A percentile compares a stretch with the other conserved stretches of the same genome.
phyloP scores from a whole-genome alignment of 345 rosid species.

The Moricandia moricandioides region DNA sequence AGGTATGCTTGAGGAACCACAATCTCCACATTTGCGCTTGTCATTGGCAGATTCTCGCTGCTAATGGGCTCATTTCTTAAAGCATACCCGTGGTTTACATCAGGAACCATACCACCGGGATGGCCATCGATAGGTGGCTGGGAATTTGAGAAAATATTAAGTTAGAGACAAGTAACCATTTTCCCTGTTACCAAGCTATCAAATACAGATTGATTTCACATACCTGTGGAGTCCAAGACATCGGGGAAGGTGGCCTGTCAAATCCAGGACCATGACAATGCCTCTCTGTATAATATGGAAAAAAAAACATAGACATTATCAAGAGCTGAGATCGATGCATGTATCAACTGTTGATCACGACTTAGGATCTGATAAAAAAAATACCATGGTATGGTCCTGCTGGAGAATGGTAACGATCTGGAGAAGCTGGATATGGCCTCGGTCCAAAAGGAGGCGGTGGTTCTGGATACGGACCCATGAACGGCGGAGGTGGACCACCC shows the following conservation, averaged over 20 bases:
- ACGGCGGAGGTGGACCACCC: conserved; percentile 50
- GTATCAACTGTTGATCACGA: conserved; percentile 43
- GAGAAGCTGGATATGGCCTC: conserved; percentile 59
- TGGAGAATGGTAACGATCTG: conserved; percentile 57
- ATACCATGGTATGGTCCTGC: conserved; percentile 52
- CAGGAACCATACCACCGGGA: conserved; percentile 53
- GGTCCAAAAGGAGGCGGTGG: conserved; percentile 73
- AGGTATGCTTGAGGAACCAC: conserved; percentile 60
- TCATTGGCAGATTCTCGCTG: conserved; percentile 53
- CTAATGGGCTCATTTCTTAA: conserved; percentile 51
- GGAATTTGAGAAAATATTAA: neutral
- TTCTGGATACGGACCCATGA: conserved; percentile 63
- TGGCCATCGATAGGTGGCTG: conserved; percentile 51
- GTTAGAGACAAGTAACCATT: neutral
- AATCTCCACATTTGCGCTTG: conserved; percentile 53
- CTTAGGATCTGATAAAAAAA: conserved; percentile 38
- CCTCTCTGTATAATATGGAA: conserved; percentile 46
- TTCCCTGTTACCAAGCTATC: conserved; percentile 1
- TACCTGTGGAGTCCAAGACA: conserved; percentile 77
- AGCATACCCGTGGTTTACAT: conserved; percentile 47
- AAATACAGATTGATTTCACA: conserved; percentile 5
- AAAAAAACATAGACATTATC: conserved; percentile 29
- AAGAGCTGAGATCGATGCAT: conserved; percentile 33
- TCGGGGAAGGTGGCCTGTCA: conserved; percentile 69
- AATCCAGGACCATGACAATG: conserved; percentile 63